These are phyloP conservation scores for Lotus japonicus DNA, from an alignment of 306 rosid genomes.

Conservation along the genomic window DNA sequence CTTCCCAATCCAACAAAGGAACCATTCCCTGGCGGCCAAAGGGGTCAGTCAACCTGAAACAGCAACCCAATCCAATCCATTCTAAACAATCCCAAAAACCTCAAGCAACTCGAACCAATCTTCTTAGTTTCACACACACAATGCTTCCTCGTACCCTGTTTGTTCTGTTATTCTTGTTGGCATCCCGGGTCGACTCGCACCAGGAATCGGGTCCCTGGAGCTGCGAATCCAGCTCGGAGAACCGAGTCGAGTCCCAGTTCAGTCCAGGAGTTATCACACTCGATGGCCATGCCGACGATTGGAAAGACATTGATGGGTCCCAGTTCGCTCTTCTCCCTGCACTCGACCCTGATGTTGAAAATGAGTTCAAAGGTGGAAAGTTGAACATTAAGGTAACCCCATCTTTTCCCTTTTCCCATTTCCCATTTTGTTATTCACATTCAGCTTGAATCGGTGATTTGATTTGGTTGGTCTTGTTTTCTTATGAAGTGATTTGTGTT, in stretches of 20 bases:
- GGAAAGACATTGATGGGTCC: conserved; percentile 75
- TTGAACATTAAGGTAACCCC: conserved; percentile 66
- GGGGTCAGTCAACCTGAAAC: not conserved
- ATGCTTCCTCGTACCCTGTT: conserved; percentile 40
- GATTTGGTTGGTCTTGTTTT: not conserved
- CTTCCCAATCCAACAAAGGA: not conserved
- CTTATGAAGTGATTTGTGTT: not conserved
- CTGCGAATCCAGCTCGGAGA: conserved; percentile 64
- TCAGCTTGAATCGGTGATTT: not conserved
- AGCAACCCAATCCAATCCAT: not conserved
- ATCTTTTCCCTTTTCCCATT: too few species aligned
- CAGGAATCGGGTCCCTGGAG: conserved; percentile 78
- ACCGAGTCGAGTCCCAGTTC: conserved; percentile 54
- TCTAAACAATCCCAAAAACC: not conserved
- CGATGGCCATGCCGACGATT: conserved; percentile 88
- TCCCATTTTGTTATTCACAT: not conserved
- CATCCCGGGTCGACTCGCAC: conserved; percentile 50
- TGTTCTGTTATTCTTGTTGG: conserved; percentile 16
- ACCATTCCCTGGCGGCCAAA: not conserved
- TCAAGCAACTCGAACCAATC: not conserved
- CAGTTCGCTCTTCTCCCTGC: conserved; percentile 84
- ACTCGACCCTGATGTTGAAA: conserved; percentile 70
- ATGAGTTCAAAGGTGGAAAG: conserved; percentile 67
- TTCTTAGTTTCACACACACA: too few species aligned
- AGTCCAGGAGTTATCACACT: conserved; percentile 68